phyloP scores from a whole-genome alignment of 2,329 filamentous ascomycete genomes.

The Clonostachys rosea region DNA sequence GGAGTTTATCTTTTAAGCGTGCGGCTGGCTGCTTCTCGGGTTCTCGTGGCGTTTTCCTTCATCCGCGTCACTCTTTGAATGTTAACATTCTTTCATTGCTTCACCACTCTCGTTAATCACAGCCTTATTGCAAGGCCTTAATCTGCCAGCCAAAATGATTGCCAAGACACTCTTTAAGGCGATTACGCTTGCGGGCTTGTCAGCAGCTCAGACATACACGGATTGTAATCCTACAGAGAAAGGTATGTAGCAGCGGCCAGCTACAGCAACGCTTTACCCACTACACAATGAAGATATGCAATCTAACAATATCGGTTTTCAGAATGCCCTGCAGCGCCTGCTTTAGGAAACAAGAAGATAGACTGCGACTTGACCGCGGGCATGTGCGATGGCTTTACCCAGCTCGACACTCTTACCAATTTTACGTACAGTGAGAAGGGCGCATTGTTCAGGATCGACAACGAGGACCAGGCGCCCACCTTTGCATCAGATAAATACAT shows the following conservation, averaged over 20 bases:
- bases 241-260: conserved; percentile 21
- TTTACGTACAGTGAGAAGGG: conserved; percentile 39
- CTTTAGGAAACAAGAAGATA: conserved; percentile 57
- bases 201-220: conserved; percentile 42
- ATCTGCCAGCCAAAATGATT: no score
- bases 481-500: conserved; percentile 83
- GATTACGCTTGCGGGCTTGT: no score
- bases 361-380: conserved; percentile 75
- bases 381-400: conserved; percentile 49
- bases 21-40: no score
- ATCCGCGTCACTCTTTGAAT: no score
- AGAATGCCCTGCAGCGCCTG: conserved; percentile 71
- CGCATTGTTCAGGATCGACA: conserved; percentile 62
- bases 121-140: no score
- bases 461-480: conserved; percentile 62
- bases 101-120: no score
- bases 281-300: no score
- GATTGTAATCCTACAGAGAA: conserved; percentile 49
- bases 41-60: no score
- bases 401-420: conserved; percentile 40
- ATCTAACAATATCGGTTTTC: background rate
- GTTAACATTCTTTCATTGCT: no score
- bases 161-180: no score
- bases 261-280: no score
- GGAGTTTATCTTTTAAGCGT: no score